Percentiles rank a stretch among this genome's conserved stretches.
Evolutionary conservation across 2,329 filamentous ascomycete species (phyloP).

Genomic region (Fusarium illudens): DNA sequence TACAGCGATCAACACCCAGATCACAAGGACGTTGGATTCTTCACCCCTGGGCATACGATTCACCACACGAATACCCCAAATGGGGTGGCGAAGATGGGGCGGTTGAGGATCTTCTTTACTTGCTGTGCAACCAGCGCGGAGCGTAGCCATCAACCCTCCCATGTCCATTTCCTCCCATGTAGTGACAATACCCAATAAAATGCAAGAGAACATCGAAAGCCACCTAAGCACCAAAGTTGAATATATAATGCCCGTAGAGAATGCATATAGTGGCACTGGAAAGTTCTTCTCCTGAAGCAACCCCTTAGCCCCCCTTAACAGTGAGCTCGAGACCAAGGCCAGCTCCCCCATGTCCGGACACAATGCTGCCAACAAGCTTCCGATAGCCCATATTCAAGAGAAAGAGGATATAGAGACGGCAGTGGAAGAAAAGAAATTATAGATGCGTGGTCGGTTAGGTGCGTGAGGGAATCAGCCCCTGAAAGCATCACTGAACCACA

Average conservation of each 20-base stretch:
- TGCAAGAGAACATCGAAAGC: too few species aligned
- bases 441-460: slow-evolving; percentile 51
- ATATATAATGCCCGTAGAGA: too few species aligned
- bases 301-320: slow-evolving; percentile 33
- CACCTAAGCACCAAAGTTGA: too few species aligned
- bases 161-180: too few species aligned
- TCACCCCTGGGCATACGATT: too few species aligned
- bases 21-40: background rate
- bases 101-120: background rate
- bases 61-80: too few species aligned
- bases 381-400: slow-evolving; percentile 50
- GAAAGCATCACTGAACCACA: background rate
- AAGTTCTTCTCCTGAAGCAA: background rate
- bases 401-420: slow-evolving; percentile 45
- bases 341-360: slow-evolving; percentile 50
- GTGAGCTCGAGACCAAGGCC: slow-evolving; percentile 57
- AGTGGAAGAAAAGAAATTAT: background rate
- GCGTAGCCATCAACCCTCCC: too few species aligned
- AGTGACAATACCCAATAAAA: too few species aligned
- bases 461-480: slow-evolving; percentile 50
- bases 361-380: slow-evolving; percentile 52
- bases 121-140: too few species aligned
- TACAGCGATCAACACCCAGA: background rate
- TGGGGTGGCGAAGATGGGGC: too few species aligned
- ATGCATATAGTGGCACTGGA: background rate